phyloP scores from a whole-genome alignment of 2,329 filamentous ascomycete genomes.

The Shiraia sp. region DNA sequence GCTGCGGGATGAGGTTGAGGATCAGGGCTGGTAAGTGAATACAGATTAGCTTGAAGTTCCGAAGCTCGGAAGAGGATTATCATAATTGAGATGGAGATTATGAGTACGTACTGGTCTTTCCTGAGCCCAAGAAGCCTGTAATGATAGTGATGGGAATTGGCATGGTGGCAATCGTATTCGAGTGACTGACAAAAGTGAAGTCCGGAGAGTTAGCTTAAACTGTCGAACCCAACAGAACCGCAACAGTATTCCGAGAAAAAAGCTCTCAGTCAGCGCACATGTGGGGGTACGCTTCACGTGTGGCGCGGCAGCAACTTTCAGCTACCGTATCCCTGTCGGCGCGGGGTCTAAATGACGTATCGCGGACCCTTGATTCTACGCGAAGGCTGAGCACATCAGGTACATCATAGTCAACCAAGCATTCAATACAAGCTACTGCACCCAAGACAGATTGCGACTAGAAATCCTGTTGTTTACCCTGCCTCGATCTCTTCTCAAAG shows the following conservation, averaged over 20 bases:
- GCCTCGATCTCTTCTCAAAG: constrained; percentile 1
- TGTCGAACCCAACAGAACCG: constrained; percentile 4
- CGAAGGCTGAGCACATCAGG: constrained; percentile 3
- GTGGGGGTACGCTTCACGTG: not conserved
- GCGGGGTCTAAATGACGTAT: constrained; percentile 14
- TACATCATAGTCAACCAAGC: constrained; percentile 8
- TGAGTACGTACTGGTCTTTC: constrained; percentile 71
- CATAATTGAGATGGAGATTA: constrained; percentile 3
- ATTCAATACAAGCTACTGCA: not conserved
- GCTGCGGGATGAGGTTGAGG: constrained; percentile 89
- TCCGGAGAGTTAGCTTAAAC: too few species aligned
- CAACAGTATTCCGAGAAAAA: constrained; percentile 9
- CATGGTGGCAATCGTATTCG: constrained; percentile 19
- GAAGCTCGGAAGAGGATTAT: constrained; percentile 1
- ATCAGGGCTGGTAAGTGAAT: constrained; percentile 63
- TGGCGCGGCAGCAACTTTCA: constrained; percentile 5
- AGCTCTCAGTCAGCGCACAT: not conserved
- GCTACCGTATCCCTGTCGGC: constrained; percentile 2
- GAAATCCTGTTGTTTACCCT: constrained; percentile 6
- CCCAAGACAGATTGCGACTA: constrained; percentile 3
- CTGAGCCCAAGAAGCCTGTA: constrained; percentile 93
- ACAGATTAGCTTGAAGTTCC: constrained; percentile 52
- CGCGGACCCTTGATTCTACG: too few species aligned
- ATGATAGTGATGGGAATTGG: constrained; percentile 87
- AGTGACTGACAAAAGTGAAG: constrained; percentile 1